These are phyloP conservation scores for Pichia exigua DNA, from an alignment of 805 yeast genomes.

Conservation along the genomic window DNA sequence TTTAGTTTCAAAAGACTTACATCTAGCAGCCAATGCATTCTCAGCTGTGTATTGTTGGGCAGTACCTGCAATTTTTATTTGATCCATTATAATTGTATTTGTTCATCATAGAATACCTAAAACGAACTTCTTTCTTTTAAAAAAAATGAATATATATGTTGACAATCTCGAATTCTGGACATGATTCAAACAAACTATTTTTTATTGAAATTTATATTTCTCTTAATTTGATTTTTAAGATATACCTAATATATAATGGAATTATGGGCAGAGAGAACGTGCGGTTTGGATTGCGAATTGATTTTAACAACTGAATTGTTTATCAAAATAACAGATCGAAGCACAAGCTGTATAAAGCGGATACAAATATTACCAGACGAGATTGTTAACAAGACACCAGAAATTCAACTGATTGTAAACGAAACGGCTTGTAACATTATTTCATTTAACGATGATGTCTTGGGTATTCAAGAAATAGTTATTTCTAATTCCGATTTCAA, in stretches of 20 bases:
- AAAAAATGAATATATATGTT: neutral
- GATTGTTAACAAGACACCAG: neutral
- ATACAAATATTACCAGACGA: constrained; percentile 6
- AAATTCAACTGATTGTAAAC: neutral
- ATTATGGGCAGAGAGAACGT: neutral
- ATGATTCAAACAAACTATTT: neutral
- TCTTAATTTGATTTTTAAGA: neutral
- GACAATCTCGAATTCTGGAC: neutral
- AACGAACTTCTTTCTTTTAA: neutral
- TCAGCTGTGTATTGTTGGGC: constrained; percentile 4
- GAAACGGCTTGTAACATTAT: neutral
- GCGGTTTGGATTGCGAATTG: neutral
- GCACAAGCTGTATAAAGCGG: neutral
- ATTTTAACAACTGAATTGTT: neutral
- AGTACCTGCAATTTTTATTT: neutral
- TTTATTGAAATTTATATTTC: neutral
- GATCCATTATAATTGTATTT: neutral
- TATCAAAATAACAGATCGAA: neutral
- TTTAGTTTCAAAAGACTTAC: constrained; percentile 3
- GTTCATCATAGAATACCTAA: too few species aligned
- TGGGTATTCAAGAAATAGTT: constrained; percentile 11
- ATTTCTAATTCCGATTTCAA: constrained; percentile 11
- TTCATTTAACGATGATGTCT: neutral
- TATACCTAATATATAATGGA: neutral
- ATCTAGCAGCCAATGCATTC: constrained; percentile 6